Percentiles rank a stretch among this genome's conserved stretches.
These are phyloP conservation scores for Aspergillus quadrilineatus DNA, from an alignment of 2,329 filamentous ascomycete species.

Conservation along the genomic window DNA sequence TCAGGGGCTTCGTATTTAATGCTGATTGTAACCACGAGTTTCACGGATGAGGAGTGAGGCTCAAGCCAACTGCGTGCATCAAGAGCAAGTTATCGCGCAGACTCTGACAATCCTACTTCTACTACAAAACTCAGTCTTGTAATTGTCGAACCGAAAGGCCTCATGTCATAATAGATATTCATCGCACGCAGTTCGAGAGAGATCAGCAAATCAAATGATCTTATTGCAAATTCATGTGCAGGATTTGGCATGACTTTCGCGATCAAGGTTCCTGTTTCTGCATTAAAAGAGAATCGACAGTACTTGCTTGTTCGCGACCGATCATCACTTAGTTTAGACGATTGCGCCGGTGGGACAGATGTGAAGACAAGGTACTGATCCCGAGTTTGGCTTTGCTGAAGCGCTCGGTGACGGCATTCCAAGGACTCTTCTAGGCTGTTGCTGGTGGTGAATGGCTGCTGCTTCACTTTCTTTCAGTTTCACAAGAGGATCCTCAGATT, in stretches of 20 bases:
- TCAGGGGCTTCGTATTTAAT: conserved; percentile 18
- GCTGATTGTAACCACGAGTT: conserved; percentile 21
- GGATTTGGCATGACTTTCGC: conserved; percentile 18
- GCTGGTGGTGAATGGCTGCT: conserved; percentile 17
- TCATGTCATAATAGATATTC: conserved; percentile 15
- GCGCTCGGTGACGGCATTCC: conserved; percentile 14
- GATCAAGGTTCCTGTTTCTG: conserved; percentile 20
- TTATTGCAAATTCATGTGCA: conserved; percentile 18
- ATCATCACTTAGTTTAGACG: conserved; percentile 21
- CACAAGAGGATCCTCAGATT: conserved; percentile 16
- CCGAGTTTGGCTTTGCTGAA: conserved; percentile 19
- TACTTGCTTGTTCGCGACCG: conserved; percentile 20
- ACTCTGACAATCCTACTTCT: conserved; percentile 21
- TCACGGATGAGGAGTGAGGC: conserved; percentile 18
- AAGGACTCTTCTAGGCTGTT: conserved; percentile 17
- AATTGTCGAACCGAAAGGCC: conserved; percentile 18
- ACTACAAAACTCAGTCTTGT: conserved; percentile 20
- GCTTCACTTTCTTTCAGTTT: conserved; percentile 16
- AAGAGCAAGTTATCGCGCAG: conserved; percentile 19
- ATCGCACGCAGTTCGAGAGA: conserved; percentile 15
- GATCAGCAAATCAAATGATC: conserved; percentile 17
- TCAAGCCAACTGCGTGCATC: conserved; percentile 22
- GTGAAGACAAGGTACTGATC: conserved; percentile 22
- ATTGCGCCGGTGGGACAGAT: conserved; percentile 16
- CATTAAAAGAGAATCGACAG: conserved; percentile 18